A percentile compares a stretch with the other conserved stretches of the same genome.
These are phyloP conservation scores for Aureobasidium melanogenum DNA, from an alignment of 2,329 filamentous ascomycete genomes.

Conservation along the genomic window DNA sequence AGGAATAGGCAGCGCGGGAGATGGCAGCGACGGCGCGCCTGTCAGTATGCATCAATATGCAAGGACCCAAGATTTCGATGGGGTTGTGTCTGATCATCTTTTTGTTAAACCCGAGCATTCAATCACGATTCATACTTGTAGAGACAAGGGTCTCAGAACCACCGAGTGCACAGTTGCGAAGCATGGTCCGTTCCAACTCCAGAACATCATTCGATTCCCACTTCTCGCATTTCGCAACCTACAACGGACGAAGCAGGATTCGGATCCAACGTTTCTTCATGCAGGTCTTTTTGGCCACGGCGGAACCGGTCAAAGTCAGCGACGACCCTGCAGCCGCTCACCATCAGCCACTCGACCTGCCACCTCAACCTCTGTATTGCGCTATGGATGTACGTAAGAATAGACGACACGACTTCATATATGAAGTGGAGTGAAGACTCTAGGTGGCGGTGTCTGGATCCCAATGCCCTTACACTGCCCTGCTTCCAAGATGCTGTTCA, in stretches of 20 bases:
- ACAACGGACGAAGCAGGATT: too few relatives aligned
- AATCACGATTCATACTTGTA: too few relatives aligned
- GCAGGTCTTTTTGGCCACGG: background rate
- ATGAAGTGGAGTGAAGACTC: background rate
- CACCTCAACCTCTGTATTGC: background rate
- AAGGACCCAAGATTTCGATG: background rate
- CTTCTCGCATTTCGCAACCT: background rate
- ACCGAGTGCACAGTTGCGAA: background rate
- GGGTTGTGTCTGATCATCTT: background rate
- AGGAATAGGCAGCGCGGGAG: conserved; percentile 6
- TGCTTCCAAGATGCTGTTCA: background rate
- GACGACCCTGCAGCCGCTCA: background rate
- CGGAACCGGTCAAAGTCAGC: background rate
- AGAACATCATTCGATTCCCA: background rate
- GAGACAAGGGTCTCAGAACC: background rate
- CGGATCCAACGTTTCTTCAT: background rate
- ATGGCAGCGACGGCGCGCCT: conserved; percentile 7
- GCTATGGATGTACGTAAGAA: background rate
- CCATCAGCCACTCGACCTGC: background rate
- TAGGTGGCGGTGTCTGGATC: background rate
- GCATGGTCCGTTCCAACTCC: background rate
- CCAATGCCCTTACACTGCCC: background rate
- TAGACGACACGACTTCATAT: background rate
- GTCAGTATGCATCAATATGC: conserved; percentile 3
- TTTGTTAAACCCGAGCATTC: background rate